Conservation (phyloP, 768 basidiomycete genomes). For the Bullera alba region DNA sequence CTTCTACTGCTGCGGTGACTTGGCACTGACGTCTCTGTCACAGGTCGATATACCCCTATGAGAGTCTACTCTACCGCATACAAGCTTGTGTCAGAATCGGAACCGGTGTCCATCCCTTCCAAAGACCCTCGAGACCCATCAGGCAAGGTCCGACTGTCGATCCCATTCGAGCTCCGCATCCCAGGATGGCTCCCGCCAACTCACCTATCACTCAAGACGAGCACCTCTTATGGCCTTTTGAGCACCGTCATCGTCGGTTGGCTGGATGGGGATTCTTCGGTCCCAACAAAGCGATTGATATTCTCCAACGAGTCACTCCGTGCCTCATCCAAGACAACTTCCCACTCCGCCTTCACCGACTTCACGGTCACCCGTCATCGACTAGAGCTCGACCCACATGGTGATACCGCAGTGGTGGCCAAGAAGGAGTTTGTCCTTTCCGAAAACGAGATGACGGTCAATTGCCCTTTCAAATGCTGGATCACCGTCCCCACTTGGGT, state of each 20-base stretch:
- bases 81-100: conserved; percentile 52
- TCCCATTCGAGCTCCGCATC: conserved; percentile 72
- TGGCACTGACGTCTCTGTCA: not conserved
- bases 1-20: not conserved
- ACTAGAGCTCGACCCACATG: not conserved
- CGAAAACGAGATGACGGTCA: too few species aligned
- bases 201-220: conserved; percentile 22
- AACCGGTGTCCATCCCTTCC: conserved; percentile 14
- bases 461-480: too few species aligned
- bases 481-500: conserved; percentile 41
- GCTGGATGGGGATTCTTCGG: not conserved
- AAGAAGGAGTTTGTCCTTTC: too few species aligned
- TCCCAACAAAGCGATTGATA: not conserved
- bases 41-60: conserved; percentile 57
- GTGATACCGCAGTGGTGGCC: not conserved
- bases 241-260: conserved; percentile 28
- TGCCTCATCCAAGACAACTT: too few species aligned
- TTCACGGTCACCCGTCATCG: too few species aligned
- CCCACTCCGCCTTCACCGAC: too few species aligned
- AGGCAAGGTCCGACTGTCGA: conserved; percentile 55
- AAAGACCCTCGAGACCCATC: conserved; percentile 51
- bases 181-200: conserved; percentile 77
- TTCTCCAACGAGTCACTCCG: conserved; percentile 4
- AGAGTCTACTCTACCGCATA: conserved; percentile 64
- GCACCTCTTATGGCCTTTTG: conserved; percentile 28